Evolutionary conservation across 2,329 filamentous ascomycete genomes (phyloP).

Genomic region (Exophiala xenobiotica): DNA sequence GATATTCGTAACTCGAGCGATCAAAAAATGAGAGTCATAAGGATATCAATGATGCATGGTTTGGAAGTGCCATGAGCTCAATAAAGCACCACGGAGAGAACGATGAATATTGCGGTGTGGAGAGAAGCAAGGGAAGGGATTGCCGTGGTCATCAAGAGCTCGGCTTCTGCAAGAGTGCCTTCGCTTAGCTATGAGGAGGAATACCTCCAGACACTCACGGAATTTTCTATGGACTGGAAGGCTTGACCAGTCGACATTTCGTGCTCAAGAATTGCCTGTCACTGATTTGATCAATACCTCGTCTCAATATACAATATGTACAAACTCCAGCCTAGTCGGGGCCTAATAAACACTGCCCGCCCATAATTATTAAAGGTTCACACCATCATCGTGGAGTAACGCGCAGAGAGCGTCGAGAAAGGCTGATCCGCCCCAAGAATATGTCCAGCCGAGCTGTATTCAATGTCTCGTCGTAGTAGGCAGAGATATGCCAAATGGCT

Average conservation of each 20-base stretch:
- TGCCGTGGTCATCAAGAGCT: no score
- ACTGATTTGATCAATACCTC: not conserved
- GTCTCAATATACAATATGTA: conserved; percentile 26
- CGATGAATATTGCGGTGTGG: no score
- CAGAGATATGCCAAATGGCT: not conserved
- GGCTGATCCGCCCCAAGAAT: not conserved
- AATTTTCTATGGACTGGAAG: not conserved
- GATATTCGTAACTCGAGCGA: no score
- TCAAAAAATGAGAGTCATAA: no score
- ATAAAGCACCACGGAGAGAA: no score
- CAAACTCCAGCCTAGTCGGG: conserved; percentile 11
- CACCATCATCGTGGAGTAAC: conserved; percentile 11
- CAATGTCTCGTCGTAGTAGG: not conserved
- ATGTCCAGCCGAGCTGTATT: not conserved
- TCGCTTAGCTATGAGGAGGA: no score
- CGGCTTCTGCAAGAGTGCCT: conserved; percentile 9
- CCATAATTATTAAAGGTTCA: conserved; percentile 8
- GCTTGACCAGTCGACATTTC: no score
- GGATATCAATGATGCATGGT: no score
- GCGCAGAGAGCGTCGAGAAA: not conserved
- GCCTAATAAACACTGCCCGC: conserved; percentile 12
- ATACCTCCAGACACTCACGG: not conserved
- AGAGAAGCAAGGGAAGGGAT: no score
- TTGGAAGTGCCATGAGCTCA: no score
- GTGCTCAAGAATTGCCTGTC: no score